These are phyloP conservation scores for Entomortierella chlamydospora DNA, from an alignment of 192 early-diverging fungal species.

Conservation along the genomic window DNA sequence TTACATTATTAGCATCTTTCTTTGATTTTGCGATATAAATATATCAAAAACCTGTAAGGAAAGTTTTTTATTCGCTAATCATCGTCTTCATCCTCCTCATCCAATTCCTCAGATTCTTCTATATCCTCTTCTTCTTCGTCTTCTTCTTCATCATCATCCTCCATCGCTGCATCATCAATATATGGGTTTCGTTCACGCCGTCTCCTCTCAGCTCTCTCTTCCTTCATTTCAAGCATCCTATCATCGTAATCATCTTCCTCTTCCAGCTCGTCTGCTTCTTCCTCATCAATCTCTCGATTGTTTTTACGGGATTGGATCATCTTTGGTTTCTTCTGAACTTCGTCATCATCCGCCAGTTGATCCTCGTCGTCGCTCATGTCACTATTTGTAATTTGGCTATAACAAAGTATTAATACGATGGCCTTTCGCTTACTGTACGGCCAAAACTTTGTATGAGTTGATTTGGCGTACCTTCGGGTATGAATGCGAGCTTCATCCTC, in stretches of 20 bases:
- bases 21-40: too few relatives aligned
- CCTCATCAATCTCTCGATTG: not conserved
- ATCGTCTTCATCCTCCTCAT: too few relatives aligned
- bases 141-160: too few relatives aligned
- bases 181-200: too few relatives aligned
- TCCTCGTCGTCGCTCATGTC: slow-evolving; percentile 42
- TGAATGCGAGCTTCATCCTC: slow-evolving; percentile 29
- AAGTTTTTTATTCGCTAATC: too few relatives aligned
- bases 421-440: too few relatives aligned
- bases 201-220: not conserved
- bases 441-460: not conserved
- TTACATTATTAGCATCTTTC: too few relatives aligned
- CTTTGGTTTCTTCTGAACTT: slow-evolving; percentile 4
- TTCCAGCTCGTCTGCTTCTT: slow-evolving; percentile 6
- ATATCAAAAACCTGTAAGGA: too few relatives aligned
- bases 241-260: slow-evolving; percentile 12
- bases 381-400: slow-evolving; percentile 48
- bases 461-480: slow-evolving; percentile 29
- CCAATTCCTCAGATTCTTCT: too few relatives aligned
- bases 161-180: too few relatives aligned
- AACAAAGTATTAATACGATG: not conserved
- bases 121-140: too few relatives aligned
- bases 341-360: slow-evolving; percentile 13
- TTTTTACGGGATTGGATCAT: not conserved
- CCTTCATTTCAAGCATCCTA: not conserved